These are phyloP conservation scores for Phallus indusiatus DNA, from an alignment of 768 basidiomycete species.

Conservation along the genomic window DNA sequence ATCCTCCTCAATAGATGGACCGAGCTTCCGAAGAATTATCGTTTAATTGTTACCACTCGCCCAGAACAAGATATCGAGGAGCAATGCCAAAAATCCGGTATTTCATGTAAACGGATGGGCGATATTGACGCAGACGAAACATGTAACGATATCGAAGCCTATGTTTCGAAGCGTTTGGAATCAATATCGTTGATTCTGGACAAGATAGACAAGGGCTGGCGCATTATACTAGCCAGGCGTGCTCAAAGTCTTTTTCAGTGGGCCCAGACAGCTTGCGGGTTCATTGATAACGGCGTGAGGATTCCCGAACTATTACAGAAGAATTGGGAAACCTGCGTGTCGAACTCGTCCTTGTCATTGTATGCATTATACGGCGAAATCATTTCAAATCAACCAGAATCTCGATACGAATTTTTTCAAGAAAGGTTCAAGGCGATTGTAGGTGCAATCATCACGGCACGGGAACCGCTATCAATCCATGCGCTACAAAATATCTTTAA, in stretches of 20 bases:
- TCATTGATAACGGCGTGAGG: constrained; percentile 12
- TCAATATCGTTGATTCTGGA: neutral
- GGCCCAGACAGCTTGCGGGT: constrained; percentile 20
- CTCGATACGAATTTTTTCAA: constrained; percentile 11
- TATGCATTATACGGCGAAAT: constrained; percentile 13
- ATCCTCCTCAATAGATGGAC: constrained; percentile 13
- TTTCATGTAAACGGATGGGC: neutral
- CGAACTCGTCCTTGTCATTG: constrained; percentile 10
- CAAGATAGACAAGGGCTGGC: neutral
- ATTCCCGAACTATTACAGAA: neutral
- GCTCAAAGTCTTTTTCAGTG: constrained; percentile 25
- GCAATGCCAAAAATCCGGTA: neutral
- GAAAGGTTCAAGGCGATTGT: constrained; percentile 13
- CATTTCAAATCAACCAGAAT: constrained; percentile 14
- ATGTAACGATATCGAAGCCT: neutral
- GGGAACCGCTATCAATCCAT: constrained; percentile 14
- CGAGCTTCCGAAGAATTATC: constrained; percentile 20
- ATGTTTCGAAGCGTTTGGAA: neutral
- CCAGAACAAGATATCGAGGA: constrained; percentile 20
- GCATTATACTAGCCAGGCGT: constrained; percentile 12
- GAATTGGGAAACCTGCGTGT: constrained; percentile 11
- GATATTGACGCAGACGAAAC: neutral
- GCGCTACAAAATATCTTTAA: constrained; percentile 11
- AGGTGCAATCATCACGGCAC: constrained; percentile 18
- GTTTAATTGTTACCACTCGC: constrained; percentile 26